Evolutionary conservation across 371 early-diverging fungal species (phyloP).

Genomic region (Mucor piriformis): DNA sequence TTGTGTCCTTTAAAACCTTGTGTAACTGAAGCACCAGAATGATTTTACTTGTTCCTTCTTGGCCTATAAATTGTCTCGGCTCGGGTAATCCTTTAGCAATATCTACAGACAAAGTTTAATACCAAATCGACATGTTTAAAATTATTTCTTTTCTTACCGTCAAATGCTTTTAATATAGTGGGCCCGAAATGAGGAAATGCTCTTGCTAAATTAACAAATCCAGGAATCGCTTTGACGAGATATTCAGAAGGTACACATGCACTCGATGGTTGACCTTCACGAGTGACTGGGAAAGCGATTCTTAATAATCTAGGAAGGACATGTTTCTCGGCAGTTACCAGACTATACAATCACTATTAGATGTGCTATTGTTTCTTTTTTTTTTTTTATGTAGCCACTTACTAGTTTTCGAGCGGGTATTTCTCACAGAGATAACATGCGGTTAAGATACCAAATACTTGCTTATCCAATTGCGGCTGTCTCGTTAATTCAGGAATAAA

Average conservation of each 20-base stretch:
- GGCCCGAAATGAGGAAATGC: slow-evolving; percentile 50
- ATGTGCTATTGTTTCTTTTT: too few relatives aligned
- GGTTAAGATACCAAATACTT: slow-evolving; percentile 54
- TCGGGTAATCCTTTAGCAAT: slow-evolving; percentile 43
- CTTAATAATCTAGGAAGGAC: slow-evolving; percentile 42
- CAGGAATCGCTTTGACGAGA: slow-evolving; percentile 47
- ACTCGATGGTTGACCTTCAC: slow-evolving; percentile 19
- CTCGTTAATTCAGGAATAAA: slow-evolving; percentile 56
- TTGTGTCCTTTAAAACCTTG: slow-evolving; percentile 38
- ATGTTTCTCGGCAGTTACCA: slow-evolving; percentile 37
- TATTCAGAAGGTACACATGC: slow-evolving; percentile 43
- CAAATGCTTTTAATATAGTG: slow-evolving; percentile 36
- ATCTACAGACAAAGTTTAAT: slow-evolving; percentile 16
- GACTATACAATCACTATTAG: too few relatives aligned
- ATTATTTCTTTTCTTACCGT: slow-evolving; percentile 29
- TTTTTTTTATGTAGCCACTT: too few relatives aligned
- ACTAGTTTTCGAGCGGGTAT: slow-evolving; percentile 54
- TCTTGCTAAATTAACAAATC: slow-evolving; percentile 43
- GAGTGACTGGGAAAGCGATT: slow-evolving; percentile 40
- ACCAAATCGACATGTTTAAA: neutral
- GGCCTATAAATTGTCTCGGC: slow-evolving; percentile 44
- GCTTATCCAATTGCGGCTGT: slow-evolving; percentile 51
- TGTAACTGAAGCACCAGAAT: slow-evolving; percentile 47
- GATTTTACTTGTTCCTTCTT: slow-evolving; percentile 45
- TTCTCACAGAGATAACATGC: slow-evolving; percentile 53